phyloP scores from a whole-genome alignment of 169 alveolate species.

The Cryptosporidium bovis region DNA sequence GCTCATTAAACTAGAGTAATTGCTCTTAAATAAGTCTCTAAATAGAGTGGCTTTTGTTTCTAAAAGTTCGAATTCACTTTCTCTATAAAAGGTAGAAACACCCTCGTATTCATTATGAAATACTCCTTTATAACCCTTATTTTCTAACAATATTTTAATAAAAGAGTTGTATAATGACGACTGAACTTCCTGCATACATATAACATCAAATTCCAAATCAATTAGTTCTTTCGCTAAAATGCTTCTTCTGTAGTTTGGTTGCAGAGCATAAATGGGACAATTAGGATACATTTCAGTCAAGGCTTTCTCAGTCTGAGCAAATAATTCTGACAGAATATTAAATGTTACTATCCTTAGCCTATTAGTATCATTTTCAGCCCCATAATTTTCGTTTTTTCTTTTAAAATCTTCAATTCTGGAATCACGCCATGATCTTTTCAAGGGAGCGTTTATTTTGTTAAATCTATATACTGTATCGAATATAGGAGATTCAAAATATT shows the following conservation, averaged over 20 bases:
- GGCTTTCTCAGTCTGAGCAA: slow-evolving; percentile 55
- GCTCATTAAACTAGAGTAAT: slow-evolving; percentile 16
- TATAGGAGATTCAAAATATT: background rate
- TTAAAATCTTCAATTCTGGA: slow-evolving; percentile 22
- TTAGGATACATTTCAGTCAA: slow-evolving; percentile 55
- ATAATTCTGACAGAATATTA: slow-evolving; percentile 48
- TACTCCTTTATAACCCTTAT: slow-evolving; percentile 39
- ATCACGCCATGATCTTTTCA: slow-evolving; percentile 36
- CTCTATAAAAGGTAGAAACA: slow-evolving; percentile 36
- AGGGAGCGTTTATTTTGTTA: slow-evolving; percentile 17
- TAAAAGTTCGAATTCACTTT: slow-evolving; percentile 3
- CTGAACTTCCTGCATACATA: slow-evolving; percentile 71
- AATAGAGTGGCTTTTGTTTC: slow-evolving; percentile 34
- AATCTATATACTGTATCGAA: slow-evolving; percentile 41
- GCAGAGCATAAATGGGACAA: slow-evolving; percentile 42
- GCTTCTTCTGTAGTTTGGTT: slow-evolving; percentile 67
- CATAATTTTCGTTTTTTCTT: background rate
- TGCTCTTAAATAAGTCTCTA: background rate
- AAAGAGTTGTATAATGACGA: slow-evolving; percentile 30
- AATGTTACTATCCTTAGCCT: slow-evolving; percentile 48
- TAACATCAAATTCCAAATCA: slow-evolving; percentile 43
- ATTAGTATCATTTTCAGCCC: background rate
- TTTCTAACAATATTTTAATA: slow-evolving; percentile 1
- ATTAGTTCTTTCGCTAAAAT: slow-evolving; percentile 44
- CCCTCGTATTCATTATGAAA: slow-evolving; percentile 13